phyloP scores from a whole-genome alignment of 1,139 yeast genomes.

The Magnusiomyces tetraspermus region DNA sequence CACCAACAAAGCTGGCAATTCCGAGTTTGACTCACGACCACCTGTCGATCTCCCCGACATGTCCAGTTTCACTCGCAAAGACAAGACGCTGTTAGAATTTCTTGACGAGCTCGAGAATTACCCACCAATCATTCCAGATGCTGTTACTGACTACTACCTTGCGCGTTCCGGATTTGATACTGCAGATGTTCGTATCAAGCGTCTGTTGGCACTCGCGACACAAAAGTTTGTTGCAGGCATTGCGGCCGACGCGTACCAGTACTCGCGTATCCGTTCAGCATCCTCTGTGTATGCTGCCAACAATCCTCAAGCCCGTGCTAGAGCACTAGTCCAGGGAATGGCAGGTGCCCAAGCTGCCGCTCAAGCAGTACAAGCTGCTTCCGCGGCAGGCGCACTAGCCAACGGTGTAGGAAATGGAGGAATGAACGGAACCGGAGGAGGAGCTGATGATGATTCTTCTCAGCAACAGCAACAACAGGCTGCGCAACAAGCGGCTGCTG shows the following conservation, averaged over 20 bases:
- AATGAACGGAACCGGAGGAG: too few relatives aligned
- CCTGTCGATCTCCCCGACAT: slow-evolving; percentile 16
- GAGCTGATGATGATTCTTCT: background rate
- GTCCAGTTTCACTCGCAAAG: slow-evolving; percentile 71
- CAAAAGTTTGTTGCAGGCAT: slow-evolving; percentile 91
- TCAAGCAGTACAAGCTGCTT: slow-evolving; percentile 9
- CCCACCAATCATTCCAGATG: slow-evolving; percentile 95
- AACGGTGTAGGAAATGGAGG: too few relatives aligned
- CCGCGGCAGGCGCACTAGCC: slow-evolving; percentile 7
- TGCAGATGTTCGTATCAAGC: slow-evolving; percentile 66
- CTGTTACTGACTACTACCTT: slow-evolving; percentile 90
- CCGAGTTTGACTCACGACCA: too few relatives aligned
- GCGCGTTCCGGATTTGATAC: slow-evolving; percentile 84
- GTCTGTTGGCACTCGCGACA: slow-evolving; percentile 86
- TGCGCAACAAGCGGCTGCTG: too few relatives aligned
- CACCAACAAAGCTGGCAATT: slow-evolving; percentile 6
- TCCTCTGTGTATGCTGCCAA: slow-evolving; percentile 74
- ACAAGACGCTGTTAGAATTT: slow-evolving; percentile 78
- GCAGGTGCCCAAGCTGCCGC: slow-evolving; percentile 36
- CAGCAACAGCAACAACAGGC: slow-evolving; percentile 8
- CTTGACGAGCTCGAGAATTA: slow-evolving; percentile 84
- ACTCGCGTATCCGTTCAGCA: slow-evolving; percentile 78
- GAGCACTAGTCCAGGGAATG: slow-evolving; percentile 64
- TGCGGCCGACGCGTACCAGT: slow-evolving; percentile 95
- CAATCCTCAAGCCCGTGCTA: slow-evolving; percentile 80